phyloP scores from a whole-genome alignment of 768 basidiomycete genomes.

The Guyanaporus albipodus region DNA sequence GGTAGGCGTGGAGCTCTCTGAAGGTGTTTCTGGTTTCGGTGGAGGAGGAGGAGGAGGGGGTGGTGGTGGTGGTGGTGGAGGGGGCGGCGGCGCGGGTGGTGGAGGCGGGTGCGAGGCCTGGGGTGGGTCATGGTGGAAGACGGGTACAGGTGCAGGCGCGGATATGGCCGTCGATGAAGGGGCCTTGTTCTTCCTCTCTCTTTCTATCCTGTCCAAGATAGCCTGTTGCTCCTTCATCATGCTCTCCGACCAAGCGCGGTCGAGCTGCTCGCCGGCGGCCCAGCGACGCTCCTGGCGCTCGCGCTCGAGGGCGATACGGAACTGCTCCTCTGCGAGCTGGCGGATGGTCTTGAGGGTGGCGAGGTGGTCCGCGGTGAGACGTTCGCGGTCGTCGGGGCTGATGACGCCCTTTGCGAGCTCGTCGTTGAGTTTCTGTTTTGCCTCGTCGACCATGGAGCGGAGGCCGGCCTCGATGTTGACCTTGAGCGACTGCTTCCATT shows the following conservation, averaged over 20 bases:
- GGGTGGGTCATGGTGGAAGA: slow-evolving; percentile 8
- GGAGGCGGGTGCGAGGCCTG: neutral
- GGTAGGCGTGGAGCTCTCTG: slow-evolving; percentile 7
- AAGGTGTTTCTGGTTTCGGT: slow-evolving; percentile 1
- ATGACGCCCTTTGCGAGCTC: slow-evolving; percentile 46
- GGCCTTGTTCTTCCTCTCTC: slow-evolving; percentile 29
- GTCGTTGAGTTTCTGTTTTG: slow-evolving; percentile 53
- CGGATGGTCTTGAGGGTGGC: slow-evolving; percentile 43
- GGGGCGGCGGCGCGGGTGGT: neutral
- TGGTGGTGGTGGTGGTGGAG: neutral
- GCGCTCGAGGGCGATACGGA: slow-evolving; percentile 38
- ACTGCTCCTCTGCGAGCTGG: slow-evolving; percentile 44
- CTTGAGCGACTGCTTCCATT: slow-evolving; percentile 48
- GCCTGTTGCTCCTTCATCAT: slow-evolving; percentile 38
- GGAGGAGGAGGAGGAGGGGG: neutral
- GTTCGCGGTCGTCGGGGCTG: slow-evolving; percentile 31
- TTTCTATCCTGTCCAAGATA: slow-evolving; percentile 48
- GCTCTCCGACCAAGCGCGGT: slow-evolving; percentile 32
- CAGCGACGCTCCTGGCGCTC: slow-evolving; percentile 51
- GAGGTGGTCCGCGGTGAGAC: slow-evolving; percentile 38
- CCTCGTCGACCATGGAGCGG: slow-evolving; percentile 48
- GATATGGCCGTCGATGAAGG: neutral
- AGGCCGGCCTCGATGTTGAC: slow-evolving; percentile 49
- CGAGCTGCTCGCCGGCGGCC: slow-evolving; percentile 38
- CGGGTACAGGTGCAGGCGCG: neutral